Base-by-base conservation (phyloP, 2,329 filamentous ascomycete genomes). In the Aspergillus pseudotamarii region DNA sequence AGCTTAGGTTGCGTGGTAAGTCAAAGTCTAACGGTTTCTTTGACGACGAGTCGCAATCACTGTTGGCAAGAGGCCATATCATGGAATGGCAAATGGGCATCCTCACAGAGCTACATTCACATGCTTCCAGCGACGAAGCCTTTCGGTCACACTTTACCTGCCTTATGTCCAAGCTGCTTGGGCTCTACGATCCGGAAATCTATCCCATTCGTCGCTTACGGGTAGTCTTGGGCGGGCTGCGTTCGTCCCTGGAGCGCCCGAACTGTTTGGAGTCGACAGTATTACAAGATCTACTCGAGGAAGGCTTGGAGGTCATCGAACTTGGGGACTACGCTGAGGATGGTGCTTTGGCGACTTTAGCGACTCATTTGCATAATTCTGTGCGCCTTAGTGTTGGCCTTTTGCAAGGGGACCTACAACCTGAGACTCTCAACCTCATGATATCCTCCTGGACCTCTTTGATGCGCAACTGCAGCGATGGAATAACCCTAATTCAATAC, bases 401-500 rank as follows among this genome's bases (percentile, higher is more conserved):
- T 32, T 75, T 74, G 46, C 68, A 72, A 16, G 78, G 76, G 6
- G 66, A 71, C 51, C 66, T 79, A 2, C 66, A 68, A 23, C 50
- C 66, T 5, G 66, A 71, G 9, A 66, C 72, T 16, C 60, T 80
- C 6, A 67, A 72, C 21, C 59, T 66, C 4, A 72, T 77, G 0
- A 69, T 80, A 54, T 66, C 74, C 8, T 77, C 73, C 6, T 80
- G 79, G 76, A 69, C 64, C 34, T 69, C 66, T 26, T 79, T 88
- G 57, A 73, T 81, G 32, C 75, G 72, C 53, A 73, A 79, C 30
- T 83, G 85, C 66, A 66, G 74, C 46, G 78, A 80, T 38, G 76
- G 79, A 73, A 69, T 76, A 9, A 73, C 78, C 8, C 66, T 89
- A 21, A 62, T 76, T 16, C 70, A 74, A 14, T 72, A 75, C 16